These are phyloP conservation scores for Dendrobium officinale DNA, from an alignment of 106 monocot genomes.

Conservation along the genomic window DNA sequence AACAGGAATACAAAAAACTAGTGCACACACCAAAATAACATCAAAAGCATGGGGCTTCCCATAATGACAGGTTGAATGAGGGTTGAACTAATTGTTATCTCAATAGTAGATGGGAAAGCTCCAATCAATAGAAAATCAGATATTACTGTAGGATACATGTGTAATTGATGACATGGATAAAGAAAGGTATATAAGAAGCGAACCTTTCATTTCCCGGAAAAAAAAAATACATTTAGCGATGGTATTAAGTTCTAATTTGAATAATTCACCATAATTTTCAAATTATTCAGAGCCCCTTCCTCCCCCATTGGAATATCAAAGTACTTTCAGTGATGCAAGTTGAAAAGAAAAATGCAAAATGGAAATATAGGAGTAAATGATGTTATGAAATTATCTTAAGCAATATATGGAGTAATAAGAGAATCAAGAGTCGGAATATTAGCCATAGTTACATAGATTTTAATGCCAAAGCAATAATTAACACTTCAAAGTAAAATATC, in stretches of 20 bases:
- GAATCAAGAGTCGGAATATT: neutral
- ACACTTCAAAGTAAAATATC: neutral
- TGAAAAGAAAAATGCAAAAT: neutral
- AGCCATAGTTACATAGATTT: neutral
- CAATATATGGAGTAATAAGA: neutral
- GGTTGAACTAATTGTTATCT: neutral
- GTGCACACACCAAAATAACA: no score
- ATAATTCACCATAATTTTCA: neutral
- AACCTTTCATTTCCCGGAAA: neutral
- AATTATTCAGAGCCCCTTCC: neutral
- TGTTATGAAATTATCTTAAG: neutral
- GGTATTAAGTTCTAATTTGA: neutral
- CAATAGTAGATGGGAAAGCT: neutral
- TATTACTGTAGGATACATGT: neutral
- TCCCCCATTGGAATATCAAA: neutral
- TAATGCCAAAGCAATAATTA: neutral
- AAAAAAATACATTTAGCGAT: neutral
- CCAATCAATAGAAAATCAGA: neutral
- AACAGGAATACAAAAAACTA: no score
- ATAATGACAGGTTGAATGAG: neutral
- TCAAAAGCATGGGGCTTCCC: no score
- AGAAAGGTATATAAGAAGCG: neutral
- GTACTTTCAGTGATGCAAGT: neutral
- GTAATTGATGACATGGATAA: neutral
- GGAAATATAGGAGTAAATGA: neutral